Percentiles rank a stretch among this genome's conserved stretches.
Conservation (phyloP, 2,329 filamentous ascomycete species). For the Seiridium unicorne region DNA sequence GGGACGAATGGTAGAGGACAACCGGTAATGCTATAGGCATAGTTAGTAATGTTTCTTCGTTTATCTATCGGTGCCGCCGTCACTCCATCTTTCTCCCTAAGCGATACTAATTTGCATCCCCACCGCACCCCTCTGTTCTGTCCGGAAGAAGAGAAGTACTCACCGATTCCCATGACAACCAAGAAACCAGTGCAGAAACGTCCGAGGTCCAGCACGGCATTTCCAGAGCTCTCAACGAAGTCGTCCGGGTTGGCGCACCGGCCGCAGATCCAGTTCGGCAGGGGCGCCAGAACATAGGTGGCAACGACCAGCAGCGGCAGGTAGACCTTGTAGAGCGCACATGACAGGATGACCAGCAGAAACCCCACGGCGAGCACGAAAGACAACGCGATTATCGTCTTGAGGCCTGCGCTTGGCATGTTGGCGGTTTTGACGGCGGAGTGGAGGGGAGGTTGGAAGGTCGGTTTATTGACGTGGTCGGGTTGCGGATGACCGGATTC, state of each 20-base stretch:
- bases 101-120: background rate
- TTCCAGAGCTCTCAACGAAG: constrained; percentile 83
- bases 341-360: constrained; percentile 97
- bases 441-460: background rate
- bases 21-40: constrained; percentile 74
- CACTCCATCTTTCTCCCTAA: background rate
- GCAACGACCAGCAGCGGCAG: constrained; percentile 92
- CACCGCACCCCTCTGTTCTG: background rate
- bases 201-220: constrained; percentile 86
- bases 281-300: constrained; percentile 88
- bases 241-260: constrained; percentile 91
- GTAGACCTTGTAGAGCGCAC: constrained; percentile 92
- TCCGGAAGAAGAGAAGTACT: background rate
- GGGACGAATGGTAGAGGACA: constrained; percentile 80
- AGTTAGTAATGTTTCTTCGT: background rate
- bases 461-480: background rate
- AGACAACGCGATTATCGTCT: constrained; percentile 98
- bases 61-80: too few relatives aligned
- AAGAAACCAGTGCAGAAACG: constrained; percentile 93
- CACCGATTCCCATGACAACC: constrained; percentile 96
- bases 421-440: constrained; percentile 25
- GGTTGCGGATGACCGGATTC: background rate
- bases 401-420: constrained; percentile 82
- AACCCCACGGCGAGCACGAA: constrained; percentile 99
- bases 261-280: constrained; percentile 95